A percentile compares a stretch with the other conserved stretches of the same genome.
phyloP scores from a whole-genome alignment of 805 yeast genomes.

The Candida ulmi region DNA sequence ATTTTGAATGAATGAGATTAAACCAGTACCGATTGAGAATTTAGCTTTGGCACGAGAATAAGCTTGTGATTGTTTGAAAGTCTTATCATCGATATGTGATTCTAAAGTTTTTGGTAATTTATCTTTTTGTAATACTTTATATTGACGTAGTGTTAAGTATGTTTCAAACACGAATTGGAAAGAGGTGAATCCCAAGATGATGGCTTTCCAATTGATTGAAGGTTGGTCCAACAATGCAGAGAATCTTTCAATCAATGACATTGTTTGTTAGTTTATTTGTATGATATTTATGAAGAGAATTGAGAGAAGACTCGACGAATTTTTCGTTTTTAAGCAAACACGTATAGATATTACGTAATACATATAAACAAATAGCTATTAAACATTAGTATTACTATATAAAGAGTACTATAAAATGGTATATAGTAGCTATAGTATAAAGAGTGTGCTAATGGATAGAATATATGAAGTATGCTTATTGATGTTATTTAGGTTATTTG shows the following conservation, averaged over 20 bases:
- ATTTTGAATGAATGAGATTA: conserved; percentile 50
- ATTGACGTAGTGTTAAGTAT: conserved; percentile 73
- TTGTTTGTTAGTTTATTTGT: background rate
- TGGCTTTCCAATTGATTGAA: conserved; percentile 71
- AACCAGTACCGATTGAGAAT: conserved; percentile 54
- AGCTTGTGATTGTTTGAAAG: conserved; percentile 68
- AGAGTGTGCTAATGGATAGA: too few species aligned
- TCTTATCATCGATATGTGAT: conserved; percentile 63
- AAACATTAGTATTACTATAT: too few species aligned
- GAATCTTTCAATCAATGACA: conserved; percentile 30
- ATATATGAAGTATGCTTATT: too few species aligned
- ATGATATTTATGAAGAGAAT: background rate
- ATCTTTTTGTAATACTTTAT: conserved; percentile 49
- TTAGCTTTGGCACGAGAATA: conserved; percentile 76
- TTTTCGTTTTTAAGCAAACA: background rate
- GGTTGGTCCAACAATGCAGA: conserved; percentile 58
- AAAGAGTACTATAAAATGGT: too few species aligned
- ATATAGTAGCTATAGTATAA: too few species aligned
- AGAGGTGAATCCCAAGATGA: conserved; percentile 68
- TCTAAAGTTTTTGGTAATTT: conserved; percentile 66
- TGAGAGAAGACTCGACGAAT: background rate
- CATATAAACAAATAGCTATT: too few species aligned
- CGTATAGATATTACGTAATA: background rate
- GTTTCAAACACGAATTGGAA: conserved; percentile 74
- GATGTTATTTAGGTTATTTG: too few species aligned